Conservation (phyloP, 257 asterid species). For the Ajuga chamaepitys region DNA sequence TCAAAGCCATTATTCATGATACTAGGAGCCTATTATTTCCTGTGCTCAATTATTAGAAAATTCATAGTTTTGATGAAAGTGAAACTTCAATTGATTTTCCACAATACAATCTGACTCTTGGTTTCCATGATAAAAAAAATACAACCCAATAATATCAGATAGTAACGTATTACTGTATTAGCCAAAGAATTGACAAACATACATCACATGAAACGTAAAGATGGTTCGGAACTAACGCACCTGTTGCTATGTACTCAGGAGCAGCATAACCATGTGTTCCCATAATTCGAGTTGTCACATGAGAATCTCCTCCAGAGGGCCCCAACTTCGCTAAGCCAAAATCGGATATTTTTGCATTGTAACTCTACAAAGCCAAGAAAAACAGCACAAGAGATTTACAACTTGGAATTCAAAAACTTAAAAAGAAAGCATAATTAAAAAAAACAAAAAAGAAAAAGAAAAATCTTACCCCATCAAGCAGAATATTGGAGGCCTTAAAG, state of each 20-base stretch:
- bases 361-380: slow-evolving; percentile 25
- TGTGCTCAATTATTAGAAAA: too few relatives aligned
- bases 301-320: slow-evolving; percentile 36
- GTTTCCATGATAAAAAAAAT: not conserved
- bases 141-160: not conserved
- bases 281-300: slow-evolving; percentile 46
- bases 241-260: slow-evolving; percentile 50
- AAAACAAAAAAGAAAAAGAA: too few relatives aligned
- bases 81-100: too few relatives aligned
- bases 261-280: slow-evolving; percentile 52
- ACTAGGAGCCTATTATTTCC: too few relatives aligned
- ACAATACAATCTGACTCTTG: not conserved
- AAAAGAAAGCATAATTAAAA: too few relatives aligned
- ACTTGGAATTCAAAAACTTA: not conserved
- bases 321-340: slow-evolving; percentile 50
- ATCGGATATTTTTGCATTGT: slow-evolving; percentile 42
- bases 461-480: slow-evolving; percentile 43
- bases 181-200: not conserved
- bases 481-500: slow-evolving; percentile 49
- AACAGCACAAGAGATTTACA: not conserved
- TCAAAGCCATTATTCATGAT: too few relatives aligned
- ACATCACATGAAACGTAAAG: not conserved
- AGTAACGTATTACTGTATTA: not conserved
- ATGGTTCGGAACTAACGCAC: slow-evolving; percentile 26
- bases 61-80: too few relatives aligned